Conservation (phyloP, 345 rosid species). For the Eutrema heterophyllum region DNA sequence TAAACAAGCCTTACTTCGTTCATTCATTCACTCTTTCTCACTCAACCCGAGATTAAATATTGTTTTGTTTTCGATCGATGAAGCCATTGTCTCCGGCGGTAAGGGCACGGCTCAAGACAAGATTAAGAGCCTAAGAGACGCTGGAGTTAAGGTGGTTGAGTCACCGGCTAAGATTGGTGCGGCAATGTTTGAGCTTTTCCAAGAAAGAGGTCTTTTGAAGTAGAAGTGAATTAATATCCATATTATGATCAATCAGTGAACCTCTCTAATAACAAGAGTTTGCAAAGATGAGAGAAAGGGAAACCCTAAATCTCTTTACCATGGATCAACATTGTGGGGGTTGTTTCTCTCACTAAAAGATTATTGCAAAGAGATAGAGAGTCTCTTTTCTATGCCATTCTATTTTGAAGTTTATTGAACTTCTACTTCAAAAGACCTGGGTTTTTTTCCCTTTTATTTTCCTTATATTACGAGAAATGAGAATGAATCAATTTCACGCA, state of each 20-base stretch:
- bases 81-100: constrained; percentile 95
- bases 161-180: constrained; percentile 91
- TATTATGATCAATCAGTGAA: neutral
- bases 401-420: neutral
- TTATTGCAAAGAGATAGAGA: neutral
- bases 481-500: neutral
- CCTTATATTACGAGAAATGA: neutral
- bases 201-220: constrained; percentile 62
- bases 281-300: neutral
- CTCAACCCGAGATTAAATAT: neutral
- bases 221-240: neutral
- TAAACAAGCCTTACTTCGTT: constrained; percentile 22
- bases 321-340: neutral
- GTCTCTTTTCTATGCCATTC: neutral
- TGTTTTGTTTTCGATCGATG: constrained; percentile 10
- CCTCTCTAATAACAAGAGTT: constrained; percentile 5
- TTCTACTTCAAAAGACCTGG: neutral
- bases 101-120: constrained; percentile 98
- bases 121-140: constrained; percentile 74
- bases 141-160: constrained; percentile 87
- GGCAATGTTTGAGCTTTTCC: constrained; percentile 73
- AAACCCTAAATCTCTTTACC: neutral
- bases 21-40: neutral
- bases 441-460: too few species aligned
- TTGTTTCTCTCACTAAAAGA: neutral